Base-by-base conservation (phyloP, 148 eudicot species). In the Cornus controversa region DNA sequence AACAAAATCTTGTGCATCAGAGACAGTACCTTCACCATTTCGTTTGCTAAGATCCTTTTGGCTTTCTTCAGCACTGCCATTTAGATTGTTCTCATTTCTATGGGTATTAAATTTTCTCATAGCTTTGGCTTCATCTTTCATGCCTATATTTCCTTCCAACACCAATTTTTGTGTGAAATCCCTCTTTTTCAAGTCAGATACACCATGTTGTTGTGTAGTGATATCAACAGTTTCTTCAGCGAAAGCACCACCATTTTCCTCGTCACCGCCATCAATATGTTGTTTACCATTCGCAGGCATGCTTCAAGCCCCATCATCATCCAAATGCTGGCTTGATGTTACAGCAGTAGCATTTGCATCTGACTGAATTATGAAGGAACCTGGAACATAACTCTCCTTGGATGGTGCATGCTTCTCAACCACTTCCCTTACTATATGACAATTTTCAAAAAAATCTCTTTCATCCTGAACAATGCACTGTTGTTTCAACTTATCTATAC, bases 381-480 rank as follows among this genome's bases (percentile, higher is more conserved):
- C 16, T 6, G 68, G 34, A 63, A 40, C 26, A 64, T 25, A 1
- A 15, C 24, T 64, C 69, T 40, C 60, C 25, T 9, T 40, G 37
- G 69, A 75, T 42, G 70, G 70, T 18, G 36, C 6, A 70, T 18
- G 50, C 53, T 76, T 27, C 10, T 70, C 76, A 28, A 64, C 83
- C 45, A 31, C 27, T 67, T 14, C 75, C 7, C 64, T 28, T 26
- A 26, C 3, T 25, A 29, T 75, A 72, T 47, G 68, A 24, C 26
- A 24, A 75, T 77, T 79, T 14, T 76, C 72, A 71, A 58, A 58
- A 34, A 89, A 66, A 82, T 93, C 95, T 57, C 69, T 82, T 64
- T 80, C 72, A 81, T 93, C 95, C 76, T 91, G 95, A n/a, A 85
- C 84, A 73, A 64, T 29, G 75, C 91, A 93, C 36, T 66, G 67